These are phyloP conservation scores for Solanum clarkiae DNA, from an alignment of 257 asterid genomes.

Conservation along the genomic window DNA sequence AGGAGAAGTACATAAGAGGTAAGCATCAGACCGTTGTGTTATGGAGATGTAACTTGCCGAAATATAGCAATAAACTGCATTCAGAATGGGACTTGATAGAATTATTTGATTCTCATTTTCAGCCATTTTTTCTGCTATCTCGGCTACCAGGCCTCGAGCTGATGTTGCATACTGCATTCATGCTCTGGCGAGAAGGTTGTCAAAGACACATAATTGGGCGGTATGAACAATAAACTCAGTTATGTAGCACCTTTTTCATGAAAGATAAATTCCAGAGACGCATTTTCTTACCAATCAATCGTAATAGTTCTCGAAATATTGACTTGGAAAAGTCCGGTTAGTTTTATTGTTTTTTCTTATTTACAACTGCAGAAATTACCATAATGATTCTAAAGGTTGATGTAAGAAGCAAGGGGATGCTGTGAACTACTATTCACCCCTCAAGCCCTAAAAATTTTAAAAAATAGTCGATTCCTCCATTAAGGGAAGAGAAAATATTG, in stretches of 20 bases:
- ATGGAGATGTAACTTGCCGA: not conserved
- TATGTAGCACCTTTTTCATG: not conserved
- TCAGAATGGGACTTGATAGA: constrained; percentile 7
- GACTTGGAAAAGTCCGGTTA: not conserved
- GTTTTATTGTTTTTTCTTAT: not conserved
- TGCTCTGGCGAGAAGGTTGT: constrained; percentile 83
- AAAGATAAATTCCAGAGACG: not conserved
- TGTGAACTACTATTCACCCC: not conserved
- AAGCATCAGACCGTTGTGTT: not conserved
- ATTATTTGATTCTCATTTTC: constrained; percentile 12
- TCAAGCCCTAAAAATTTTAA: not conserved
- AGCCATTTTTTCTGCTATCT: constrained; percentile 84
- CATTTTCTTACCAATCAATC: not conserved
- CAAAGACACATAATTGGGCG: constrained; percentile 98
- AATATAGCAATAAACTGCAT: not conserved
- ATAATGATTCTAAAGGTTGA: not conserved
- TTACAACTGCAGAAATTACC: not conserved
- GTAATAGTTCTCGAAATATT: not conserved
- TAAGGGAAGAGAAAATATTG: not conserved
- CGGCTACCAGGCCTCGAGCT: constrained; percentile 95
- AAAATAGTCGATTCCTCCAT: not conserved
- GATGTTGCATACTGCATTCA: constrained; percentile 98
- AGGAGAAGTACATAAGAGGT: constrained; percentile 93
- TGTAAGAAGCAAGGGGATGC: not conserved
- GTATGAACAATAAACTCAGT: constrained; percentile 24